Evolutionary conservation across 2,329 filamentous ascomycete genomes (phyloP).

Genomic region (Bimuria novae-zelandiae): DNA sequence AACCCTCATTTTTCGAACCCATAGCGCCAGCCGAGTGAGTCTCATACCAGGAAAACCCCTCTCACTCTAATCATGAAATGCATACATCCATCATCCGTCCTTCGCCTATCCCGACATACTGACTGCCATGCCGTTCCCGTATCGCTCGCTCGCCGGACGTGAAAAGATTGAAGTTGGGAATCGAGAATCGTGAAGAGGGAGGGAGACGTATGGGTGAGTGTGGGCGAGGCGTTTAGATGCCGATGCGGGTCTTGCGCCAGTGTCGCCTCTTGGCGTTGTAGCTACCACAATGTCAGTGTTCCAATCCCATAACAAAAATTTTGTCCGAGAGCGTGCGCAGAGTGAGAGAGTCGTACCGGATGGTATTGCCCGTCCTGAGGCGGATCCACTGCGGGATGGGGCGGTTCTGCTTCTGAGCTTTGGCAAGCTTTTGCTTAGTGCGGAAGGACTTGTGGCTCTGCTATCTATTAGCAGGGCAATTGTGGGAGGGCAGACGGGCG

Average conservation of each 20-base stretch:
- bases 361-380: conserved; percentile 97
- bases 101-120: background rate
- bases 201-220: conserved; percentile 46
- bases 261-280: conserved; percentile 99
- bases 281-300: conserved; percentile 57
- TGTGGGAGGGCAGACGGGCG: conserved; percentile 3
- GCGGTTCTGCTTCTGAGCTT: conserved; percentile 99
- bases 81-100: conserved; percentile 9
- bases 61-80: conserved; percentile 28
- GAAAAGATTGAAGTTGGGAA: conserved; percentile 23
- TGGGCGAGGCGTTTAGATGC: conserved; percentile 82
- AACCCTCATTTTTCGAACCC: conserved; percentile 44
- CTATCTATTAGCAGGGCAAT: conserved; percentile 24
- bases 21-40: conserved; percentile 46
- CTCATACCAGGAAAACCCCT: conserved; percentile 31
- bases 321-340: conserved; percentile 8
- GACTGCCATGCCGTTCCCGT: conserved; percentile 36
- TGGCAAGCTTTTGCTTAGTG: conserved; percentile 99
- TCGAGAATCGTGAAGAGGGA: conserved; percentile 39
- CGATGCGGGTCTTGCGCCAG: conserved; percentile 99
- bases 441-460: conserved; percentile 99
- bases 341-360: conserved; percentile 73
- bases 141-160: conserved; percentile 34
- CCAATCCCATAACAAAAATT: background rate
- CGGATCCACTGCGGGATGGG: conserved; percentile 99